Conservation (phyloP, 805 yeast species). For the Candida khao-thaluensis region DNA sequence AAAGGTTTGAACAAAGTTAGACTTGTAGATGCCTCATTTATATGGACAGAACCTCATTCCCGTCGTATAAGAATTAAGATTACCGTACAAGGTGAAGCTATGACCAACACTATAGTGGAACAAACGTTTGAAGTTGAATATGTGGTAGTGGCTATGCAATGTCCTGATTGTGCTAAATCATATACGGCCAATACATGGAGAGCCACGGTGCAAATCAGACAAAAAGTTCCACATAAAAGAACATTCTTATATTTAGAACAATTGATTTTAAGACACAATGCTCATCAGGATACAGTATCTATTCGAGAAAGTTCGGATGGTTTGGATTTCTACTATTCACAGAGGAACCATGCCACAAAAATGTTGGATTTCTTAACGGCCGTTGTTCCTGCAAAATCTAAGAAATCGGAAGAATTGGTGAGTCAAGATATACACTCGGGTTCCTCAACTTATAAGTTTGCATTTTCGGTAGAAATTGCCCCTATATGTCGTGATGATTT, state of each 20-base stretch:
- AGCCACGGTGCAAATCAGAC: conserved; percentile 96
- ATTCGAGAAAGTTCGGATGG: conserved; percentile 94
- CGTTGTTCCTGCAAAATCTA: conserved; percentile 80
- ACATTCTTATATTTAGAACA: conserved; percentile 95
- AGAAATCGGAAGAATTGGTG: conserved; percentile 87
- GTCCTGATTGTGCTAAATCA: conserved; percentile 97
- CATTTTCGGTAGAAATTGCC: conserved; percentile 89
- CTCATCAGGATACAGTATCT: conserved; percentile 90
- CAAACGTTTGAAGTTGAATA: conserved; percentile 94
- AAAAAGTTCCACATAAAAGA: conserved; percentile 94
- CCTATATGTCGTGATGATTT: conserved; percentile 97
- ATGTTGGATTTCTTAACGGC: conserved; percentile 87
- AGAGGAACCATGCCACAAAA: conserved; percentile 86
- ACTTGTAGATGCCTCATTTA: conserved; percentile 87
- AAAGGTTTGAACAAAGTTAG: conserved; percentile 86
- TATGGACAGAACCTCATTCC: conserved; percentile 99
- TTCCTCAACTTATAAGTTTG: conserved; percentile 80
- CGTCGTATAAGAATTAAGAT: conserved; percentile 88
- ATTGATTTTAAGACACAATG: conserved; percentile 85
- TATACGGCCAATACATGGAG: conserved; percentile 98
- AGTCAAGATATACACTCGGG: conserved; percentile 93
- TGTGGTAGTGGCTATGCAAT: conserved; percentile 91
- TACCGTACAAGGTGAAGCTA: conserved; percentile 96
- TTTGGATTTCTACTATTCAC: conserved; percentile 86
- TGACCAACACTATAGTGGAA: conserved; percentile 86